A percentile compares a stretch with the other conserved stretches of the same genome.
phyloP scores from a whole-genome alignment of 2,329 filamentous ascomycete genomes.

The Paecilomyces fulvus region DNA sequence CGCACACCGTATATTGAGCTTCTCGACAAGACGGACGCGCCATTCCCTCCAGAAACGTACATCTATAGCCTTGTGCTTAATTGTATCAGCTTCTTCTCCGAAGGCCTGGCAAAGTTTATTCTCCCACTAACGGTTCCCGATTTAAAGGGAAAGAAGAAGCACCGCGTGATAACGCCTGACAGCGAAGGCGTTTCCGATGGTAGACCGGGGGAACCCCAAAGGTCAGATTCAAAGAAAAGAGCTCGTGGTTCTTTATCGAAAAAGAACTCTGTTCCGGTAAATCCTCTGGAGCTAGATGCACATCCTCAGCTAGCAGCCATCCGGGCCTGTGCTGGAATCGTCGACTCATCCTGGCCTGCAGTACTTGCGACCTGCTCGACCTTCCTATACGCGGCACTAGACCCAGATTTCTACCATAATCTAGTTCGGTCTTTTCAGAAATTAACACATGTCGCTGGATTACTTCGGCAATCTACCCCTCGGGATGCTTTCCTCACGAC shows the following conservation, averaged over 20 bases:
- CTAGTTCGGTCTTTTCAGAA: slow-evolving; percentile 90
- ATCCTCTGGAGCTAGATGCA: slow-evolving; percentile 67
- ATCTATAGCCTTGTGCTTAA: slow-evolving; percentile 81
- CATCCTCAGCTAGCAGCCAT: slow-evolving; percentile 66
- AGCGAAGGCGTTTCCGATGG: slow-evolving; percentile 16
- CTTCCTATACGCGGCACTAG: slow-evolving; percentile 83
- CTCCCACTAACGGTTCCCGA: slow-evolving; percentile 84
- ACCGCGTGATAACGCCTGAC: slow-evolving; percentile 25
- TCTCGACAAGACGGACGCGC: slow-evolving; percentile 82
- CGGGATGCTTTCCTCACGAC: slow-evolving; percentile 93
- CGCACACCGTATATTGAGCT: slow-evolving; percentile 86
- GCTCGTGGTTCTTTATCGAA: slow-evolving; percentile 15
- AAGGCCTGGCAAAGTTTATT: slow-evolving; percentile 87
- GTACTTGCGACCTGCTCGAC: slow-evolving; percentile 91
- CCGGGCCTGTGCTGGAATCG: slow-evolving; percentile 67
- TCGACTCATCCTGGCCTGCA: slow-evolving; percentile 92
- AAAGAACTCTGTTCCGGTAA: slow-evolving; percentile 52
- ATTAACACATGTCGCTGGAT: slow-evolving; percentile 85
- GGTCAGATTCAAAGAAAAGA: slow-evolving; percentile 19
- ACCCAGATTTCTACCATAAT: slow-evolving; percentile 88
- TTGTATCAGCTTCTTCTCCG: slow-evolving; percentile 83
- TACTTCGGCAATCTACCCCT: slow-evolving; percentile 75
- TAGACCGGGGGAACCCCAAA: slow-evolving; percentile 21
- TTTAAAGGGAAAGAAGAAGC: slow-evolving; percentile 43
- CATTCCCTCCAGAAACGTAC: slow-evolving; percentile 80